Percentiles rank a stretch among this genome's conserved stretches.
Evolutionary conservation across 2,329 filamentous ascomycete species (phyloP).

Genomic region (Gliomastix tumulicola): DNA sequence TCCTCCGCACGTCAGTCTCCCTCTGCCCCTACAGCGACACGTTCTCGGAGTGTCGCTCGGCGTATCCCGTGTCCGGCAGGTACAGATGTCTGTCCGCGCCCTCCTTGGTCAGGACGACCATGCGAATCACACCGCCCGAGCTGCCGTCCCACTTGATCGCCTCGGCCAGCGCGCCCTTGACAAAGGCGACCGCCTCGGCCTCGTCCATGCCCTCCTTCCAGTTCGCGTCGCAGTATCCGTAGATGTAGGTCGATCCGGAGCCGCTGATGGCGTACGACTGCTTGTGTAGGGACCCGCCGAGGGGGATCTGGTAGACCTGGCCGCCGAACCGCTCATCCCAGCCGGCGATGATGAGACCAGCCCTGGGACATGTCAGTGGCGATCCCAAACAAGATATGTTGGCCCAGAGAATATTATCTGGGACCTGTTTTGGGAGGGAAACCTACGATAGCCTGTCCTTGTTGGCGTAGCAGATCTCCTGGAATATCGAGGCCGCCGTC

Average conservation of each 20-base stretch:
- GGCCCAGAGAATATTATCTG: too few relatives aligned
- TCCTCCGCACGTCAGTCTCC: neutral
- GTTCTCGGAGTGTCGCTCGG: conserved; percentile 48
- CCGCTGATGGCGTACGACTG: conserved; percentile 93
- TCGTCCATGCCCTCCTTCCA: conserved; percentile 96
- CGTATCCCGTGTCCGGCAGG: conserved; percentile 86
- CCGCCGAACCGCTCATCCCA: conserved; percentile 94
- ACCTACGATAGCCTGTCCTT: conserved; percentile 85
- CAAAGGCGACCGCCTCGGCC: conserved; percentile 82
- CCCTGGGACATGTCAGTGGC: conserved; percentile 47
- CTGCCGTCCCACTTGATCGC: conserved; percentile 99
- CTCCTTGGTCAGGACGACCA: conserved; percentile 89
- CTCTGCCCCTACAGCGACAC: neutral
- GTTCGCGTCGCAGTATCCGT: conserved; percentile 95
- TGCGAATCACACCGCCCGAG: conserved; percentile 94
- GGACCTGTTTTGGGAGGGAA: too few relatives aligned
- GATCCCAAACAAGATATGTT: too few relatives aligned
- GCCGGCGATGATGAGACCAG: conserved; percentile 96
- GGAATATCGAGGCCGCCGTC: conserved; percentile 91
- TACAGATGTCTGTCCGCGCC: conserved; percentile 93
- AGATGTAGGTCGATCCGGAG: conserved; percentile 98
- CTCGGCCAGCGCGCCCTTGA: conserved; percentile 84
- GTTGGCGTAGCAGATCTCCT: conserved; percentile 96
- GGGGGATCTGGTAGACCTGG: conserved; percentile 94
- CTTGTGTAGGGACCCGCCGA: conserved; percentile 96